Evolutionary conservation across 1,139 yeast species (phyloP).

Genomic region (Suzukiozyma palmioleophila): DNA sequence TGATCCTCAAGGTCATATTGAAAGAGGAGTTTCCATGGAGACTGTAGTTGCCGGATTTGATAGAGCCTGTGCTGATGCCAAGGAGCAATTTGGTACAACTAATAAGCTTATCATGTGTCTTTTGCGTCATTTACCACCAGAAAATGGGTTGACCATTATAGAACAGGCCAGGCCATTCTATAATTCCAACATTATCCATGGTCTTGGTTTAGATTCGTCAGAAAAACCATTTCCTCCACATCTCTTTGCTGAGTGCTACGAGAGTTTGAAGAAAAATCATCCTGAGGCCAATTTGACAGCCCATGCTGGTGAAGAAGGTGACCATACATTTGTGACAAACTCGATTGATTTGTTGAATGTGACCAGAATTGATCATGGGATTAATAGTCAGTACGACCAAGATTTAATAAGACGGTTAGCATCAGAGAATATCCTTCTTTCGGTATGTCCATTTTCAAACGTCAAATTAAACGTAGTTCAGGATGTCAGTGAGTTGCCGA

Average conservation of each 20-base stretch:
- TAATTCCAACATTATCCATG: conserved; percentile 55
- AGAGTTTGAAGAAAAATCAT: conserved; percentile 37
- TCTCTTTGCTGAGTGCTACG: conserved; percentile 58
- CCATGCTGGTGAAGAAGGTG: conserved; percentile 88
- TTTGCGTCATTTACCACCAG: conserved; percentile 65
- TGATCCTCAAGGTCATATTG: conserved; percentile 81
- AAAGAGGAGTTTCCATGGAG: conserved; percentile 57
- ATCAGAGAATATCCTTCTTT: conserved; percentile 47
- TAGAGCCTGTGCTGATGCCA: conserved; percentile 60
- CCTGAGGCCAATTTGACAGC: conserved; percentile 64
- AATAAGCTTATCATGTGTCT: conserved; percentile 76
- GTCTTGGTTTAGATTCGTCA: conserved; percentile 72
- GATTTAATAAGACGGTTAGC: conserved; percentile 55
- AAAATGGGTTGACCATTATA: conserved; percentile 53
- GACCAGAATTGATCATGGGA: conserved; percentile 76
- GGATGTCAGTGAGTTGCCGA: conserved; percentile 62
- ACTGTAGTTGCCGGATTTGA: conserved; percentile 60
- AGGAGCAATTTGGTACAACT: conserved; percentile 52
- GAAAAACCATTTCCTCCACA: conserved; percentile 75
- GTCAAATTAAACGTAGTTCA: conserved; percentile 70
- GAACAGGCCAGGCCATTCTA: conserved; percentile 47
- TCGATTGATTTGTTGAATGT: conserved; percentile 57
- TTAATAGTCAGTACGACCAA: conserved; percentile 53
- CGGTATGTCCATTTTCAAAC: conserved; percentile 75
- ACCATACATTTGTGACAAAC: conserved; percentile 53